Percentiles rank a stretch among this genome's conserved stretches.
These are phyloP conservation scores for Peronospora farinosa DNA, from an alignment of 352 stramenopile genomes.

Conservation along the genomic window DNA sequence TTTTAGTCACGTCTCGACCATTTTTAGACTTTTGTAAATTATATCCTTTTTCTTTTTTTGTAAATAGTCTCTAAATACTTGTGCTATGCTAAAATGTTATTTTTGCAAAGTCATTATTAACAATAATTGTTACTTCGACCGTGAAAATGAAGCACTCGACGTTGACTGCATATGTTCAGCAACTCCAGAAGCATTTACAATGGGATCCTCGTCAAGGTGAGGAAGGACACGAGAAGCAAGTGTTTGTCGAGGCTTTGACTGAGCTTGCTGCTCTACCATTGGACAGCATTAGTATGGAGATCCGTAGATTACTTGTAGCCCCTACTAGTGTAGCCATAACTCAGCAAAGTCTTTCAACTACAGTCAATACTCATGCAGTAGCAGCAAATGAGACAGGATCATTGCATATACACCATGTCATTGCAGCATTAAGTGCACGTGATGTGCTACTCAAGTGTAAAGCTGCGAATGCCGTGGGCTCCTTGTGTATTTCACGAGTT, in stretches of 20 bases:
- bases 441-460: conserved; percentile 80
- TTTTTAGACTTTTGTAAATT: no score
- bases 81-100: neutral
- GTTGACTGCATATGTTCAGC: conserved; percentile 17
- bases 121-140: neutral
- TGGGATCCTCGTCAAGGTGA: conserved; percentile 31
- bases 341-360: neutral
- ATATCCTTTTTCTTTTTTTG: neutral
- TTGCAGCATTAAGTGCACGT: conserved; percentile 41
- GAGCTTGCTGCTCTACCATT: conserved; percentile 61
- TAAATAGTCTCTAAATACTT: neutral
- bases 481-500: conserved; percentile 66
- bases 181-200: conserved; percentile 28
- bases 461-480: conserved; percentile 62
- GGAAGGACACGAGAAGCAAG: conserved; percentile 30
- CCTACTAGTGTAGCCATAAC: neutral
- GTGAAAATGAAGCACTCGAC: conserved; percentile 18
- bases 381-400: neutral
- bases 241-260: conserved; percentile 66
- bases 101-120: neutral
- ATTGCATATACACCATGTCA: conserved; percentile 33
- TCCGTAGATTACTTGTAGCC: conserved; percentile 50
- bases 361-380: neutral
- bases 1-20: no score
- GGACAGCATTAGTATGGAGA: conserved; percentile 69